Base-by-base conservation (phyloP, 2,329 filamentous ascomycete genomes). In the Fusarium continuum region DNA sequence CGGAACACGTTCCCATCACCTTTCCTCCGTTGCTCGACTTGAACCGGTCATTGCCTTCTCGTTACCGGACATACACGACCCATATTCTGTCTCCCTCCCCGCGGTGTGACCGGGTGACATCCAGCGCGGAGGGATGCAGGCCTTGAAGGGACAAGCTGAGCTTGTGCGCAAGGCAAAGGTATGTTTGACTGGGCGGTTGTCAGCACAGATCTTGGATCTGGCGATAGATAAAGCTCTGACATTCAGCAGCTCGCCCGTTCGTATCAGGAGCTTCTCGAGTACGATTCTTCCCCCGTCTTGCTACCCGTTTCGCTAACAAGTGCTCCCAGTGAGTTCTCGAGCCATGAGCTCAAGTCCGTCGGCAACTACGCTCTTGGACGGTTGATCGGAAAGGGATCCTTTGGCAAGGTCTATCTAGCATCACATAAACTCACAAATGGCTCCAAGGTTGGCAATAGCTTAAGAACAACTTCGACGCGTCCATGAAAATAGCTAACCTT, bases 361-460 rank as follows among this genome's bases (percentile, higher is more conserved):
- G 95, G 95, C 69, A 98, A 97, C 80, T 99, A 99, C 78, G 89
- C 89, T 29, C 85, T 99, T 54, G 95, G 95, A 39, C 89, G 89
- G 57, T 83, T 99, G 55, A 97, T 99, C 74, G 95, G 95, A 68
- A 99, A 98, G 75, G 95, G 95, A 55, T 97, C 93, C 64, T 99
- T 99, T 78, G 95, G 95, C 72, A 98, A 97, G 79, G 95, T 99
- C 72, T 99, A 99, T 77, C 84, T 99, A 56, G 95, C 94, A 55
- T 88, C 89, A 39, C 95, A 99, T 78, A 98, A 97, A 78, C 92
- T 99, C 77, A 98, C 92, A 73, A 97, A 97, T 88, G 94, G 93
- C 73, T 97, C 93, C 74, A 98, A 97, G 87, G 93, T 94, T 73
- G 61, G 82, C 44, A 16, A 50, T 29, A 26, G 25, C 26, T 36